These are phyloP conservation scores for Backusella psychrophila DNA, from an alignment of 192 early-diverging fungal genomes.

Conservation along the genomic window DNA sequence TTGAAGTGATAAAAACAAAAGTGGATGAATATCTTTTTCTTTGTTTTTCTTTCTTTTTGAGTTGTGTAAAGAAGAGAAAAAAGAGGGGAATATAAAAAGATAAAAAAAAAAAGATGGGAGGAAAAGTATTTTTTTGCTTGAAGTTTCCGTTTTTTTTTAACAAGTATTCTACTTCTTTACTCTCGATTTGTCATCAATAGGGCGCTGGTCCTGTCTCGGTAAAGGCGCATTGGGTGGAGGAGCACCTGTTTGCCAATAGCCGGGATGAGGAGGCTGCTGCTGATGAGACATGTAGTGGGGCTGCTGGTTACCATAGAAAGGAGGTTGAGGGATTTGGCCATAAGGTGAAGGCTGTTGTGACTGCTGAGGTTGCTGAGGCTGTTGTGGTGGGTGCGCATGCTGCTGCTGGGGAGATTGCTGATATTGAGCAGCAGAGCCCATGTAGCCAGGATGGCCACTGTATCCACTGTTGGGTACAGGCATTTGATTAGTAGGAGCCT, in stretches of 20 bases:
- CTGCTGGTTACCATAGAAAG: conserved; percentile 15
- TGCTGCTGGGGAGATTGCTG: background rate
- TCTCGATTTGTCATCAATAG: background rate
- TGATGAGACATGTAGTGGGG: conserved; percentile 19
- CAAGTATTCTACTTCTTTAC: background rate
- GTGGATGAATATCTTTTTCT: background rate
- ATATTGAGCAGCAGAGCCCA: background rate
- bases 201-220: conserved; percentile 7
- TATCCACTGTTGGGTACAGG: background rate
- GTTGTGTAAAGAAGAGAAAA: background rate
- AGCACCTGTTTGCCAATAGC: conserved; percentile 6
- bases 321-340: conserved; percentile 15
- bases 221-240: background rate
- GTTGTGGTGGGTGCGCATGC: background rate
- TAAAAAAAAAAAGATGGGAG: background rate
- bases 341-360: background rate
- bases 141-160: background rate
- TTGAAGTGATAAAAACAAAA: too few relatives aligned
- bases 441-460: background rate
- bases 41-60: background rate
- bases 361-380: background rate
- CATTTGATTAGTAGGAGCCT: background rate
- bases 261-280: background rate
- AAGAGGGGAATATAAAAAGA: background rate
- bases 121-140: background rate